These are phyloP conservation scores for Zanthoxylum bungeanum DNA, from an alignment of 345 rosid genomes.

Conservation along the genomic window DNA sequence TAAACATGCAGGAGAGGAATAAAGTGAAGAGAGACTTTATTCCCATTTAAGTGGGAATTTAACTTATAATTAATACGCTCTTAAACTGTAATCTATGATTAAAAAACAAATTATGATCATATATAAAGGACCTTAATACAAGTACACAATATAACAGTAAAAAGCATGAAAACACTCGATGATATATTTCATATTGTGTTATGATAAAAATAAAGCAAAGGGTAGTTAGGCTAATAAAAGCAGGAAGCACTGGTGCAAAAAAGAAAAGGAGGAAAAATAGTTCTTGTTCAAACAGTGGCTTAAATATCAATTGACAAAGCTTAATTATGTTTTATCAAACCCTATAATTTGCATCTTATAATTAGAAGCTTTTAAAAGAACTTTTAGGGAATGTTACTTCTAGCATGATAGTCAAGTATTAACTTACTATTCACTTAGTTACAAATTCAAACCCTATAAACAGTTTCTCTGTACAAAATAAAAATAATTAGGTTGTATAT, in stretches of 20 bases:
- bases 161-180: neutral
- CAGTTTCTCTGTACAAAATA: too few species aligned
- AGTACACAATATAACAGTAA: constrained; percentile 32
- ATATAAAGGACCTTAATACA: neutral
- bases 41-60: constrained; percentile 8
- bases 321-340: neutral
- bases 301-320: neutral
- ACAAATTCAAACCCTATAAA: too few species aligned
- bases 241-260: neutral
- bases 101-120: too few species aligned
- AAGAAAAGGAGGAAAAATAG: too few species aligned
- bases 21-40: constrained; percentile 35
- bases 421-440: too few species aligned
- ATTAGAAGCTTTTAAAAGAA: too few species aligned
- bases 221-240: too few species aligned
- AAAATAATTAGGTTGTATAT: too few species aligned
- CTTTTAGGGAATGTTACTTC: too few species aligned
- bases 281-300: neutral
- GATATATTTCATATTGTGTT: neutral
- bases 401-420: too few species aligned
- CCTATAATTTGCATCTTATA: too few species aligned
- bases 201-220: constrained; percentile 2
- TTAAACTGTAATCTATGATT: neutral
- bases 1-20: constrained; percentile 28
- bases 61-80: constrained; percentile 6